Evolutionary conservation across 805 yeast genomes (phyloP), one percentile per base, ranked within the genome.

Genomic region (Debaryomyces tyrocola): DNA sequence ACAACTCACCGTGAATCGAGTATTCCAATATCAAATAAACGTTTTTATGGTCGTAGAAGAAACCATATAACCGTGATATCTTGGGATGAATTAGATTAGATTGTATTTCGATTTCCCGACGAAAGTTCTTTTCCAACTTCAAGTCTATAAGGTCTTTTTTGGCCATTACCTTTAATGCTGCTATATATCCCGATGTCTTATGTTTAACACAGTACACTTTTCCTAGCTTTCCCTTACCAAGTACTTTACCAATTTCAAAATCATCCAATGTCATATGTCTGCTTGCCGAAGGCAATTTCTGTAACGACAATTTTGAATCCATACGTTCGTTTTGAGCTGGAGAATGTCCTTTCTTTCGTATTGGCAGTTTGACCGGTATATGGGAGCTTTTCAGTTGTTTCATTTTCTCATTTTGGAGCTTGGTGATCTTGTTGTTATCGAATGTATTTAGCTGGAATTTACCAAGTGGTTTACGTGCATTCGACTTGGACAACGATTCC

Each of bases 221-320:
- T 7, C 99, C 99, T 58, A 91, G 84, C 63, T 90, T 90, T 6
- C 99, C 99, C 60, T 88, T 90, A 0, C 98, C 99, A 41, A 92
- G 74, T 47, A 85, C 83, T 44, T 84, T 79, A 14, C 97, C 98
- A 37, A 92, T 77, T 55, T 90, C 96, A 66, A 92, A 92, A 59
- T 88, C 94, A 24, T 72, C 66, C 18, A 83, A 64, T 0, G 76
- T 54, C 44, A 53, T 29, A 9, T 21, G 14, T 18, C 20, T 39
- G 33, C 33, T 20, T 12, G 27, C 33, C 11, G 34, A n/a, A 15
- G 38, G 38, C 31, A 37, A 21, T 15, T 37, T 20, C 15, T 12
- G n/a, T 15, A 28, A 28, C 12, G 18, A 27, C 12, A 17, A 24
- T 20, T 39, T 39, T 6, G 14, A 4, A 14, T 31, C 34, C 17